A percentile compares a stretch with the other conserved stretches of the same genome.
Evolutionary conservation across 2,329 filamentous ascomycete species (phyloP).

Genomic region (Paecilomyces sp.): DNA sequence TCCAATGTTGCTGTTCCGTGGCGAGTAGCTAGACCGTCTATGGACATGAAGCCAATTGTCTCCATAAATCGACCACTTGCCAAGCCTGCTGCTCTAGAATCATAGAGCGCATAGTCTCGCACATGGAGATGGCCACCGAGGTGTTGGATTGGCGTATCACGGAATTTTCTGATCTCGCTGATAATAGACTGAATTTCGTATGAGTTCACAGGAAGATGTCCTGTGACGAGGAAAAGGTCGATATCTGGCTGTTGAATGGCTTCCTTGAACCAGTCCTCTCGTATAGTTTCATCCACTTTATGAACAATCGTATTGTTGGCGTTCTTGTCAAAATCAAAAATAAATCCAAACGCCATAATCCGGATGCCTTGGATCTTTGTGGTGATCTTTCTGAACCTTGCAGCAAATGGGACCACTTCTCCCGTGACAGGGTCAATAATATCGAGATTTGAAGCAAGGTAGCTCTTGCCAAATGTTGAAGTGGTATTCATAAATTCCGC

Average conservation of each 20-base stretch:
- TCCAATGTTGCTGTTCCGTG: conserved; percentile 18
- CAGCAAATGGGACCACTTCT: conserved; percentile 66
- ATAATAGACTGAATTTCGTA: conserved; percentile 72
- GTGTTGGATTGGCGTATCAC: conserved; percentile 79
- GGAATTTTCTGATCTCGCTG: conserved; percentile 65
- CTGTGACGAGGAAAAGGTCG: conserved; percentile 79
- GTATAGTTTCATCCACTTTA: conserved; percentile 69
- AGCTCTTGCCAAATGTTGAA: conserved; percentile 71
- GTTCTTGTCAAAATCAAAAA: conserved; percentile 89
- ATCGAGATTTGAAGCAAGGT: conserved; percentile 88
- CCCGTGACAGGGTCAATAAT: conserved; percentile 69
- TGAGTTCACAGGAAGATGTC: conserved; percentile 77
- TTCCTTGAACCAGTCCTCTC: conserved; percentile 81
- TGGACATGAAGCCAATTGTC: conserved; percentile 88
- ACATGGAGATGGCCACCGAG: conserved; percentile 90
- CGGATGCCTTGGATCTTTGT: conserved; percentile 83
- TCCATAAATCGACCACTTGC: conserved; percentile 91
- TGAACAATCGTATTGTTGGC: conserved; percentile 85
- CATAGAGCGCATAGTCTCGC: conserved; percentile 73
- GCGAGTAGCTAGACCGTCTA: conserved; percentile 55
- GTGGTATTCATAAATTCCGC: conserved; percentile 74
- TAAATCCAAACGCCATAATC: conserved; percentile 83
- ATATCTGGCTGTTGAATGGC: conserved; percentile 72
- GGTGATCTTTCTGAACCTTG: conserved; percentile 78
- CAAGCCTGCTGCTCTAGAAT: conserved; percentile 68